Evolutionary conservation across 768 basidiomycete species (phyloP), one percentile per base, ranked within the genome.

Genomic region (Hericium rajendrae): DNA sequence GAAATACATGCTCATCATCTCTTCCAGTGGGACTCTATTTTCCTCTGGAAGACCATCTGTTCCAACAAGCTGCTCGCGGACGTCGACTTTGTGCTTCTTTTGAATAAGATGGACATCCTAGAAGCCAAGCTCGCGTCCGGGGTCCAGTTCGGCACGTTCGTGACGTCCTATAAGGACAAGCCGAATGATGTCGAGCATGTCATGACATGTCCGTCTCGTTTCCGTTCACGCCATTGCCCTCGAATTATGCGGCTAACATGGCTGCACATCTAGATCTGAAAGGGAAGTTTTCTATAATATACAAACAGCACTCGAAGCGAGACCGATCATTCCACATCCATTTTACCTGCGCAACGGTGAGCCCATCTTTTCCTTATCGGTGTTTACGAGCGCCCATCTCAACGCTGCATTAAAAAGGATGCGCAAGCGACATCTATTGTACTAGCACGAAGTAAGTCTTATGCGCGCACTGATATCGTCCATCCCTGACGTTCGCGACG

Each of bases 41-140:
- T 75, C 53, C 67, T 84, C 4, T 86, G 84, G 84, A 77, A 81
- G 65, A 73, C 71, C 40, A 74, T 85, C 26, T 84, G 82, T 64
- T 71, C 74, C 60, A 83, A 82, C 68, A 80, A 77, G 60, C 68
- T 84, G 15, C 74, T 86, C 2, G 71, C 73, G 9, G 65, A 71
- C 0, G 77, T 82, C 28, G 77, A 80, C 57, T 75, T 85, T 54
- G 77, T 85, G 46, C 68, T 86, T 18, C 77, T 85, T 64, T 71
- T 85, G 16, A 84, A 84, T 72, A 85, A 85, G 62, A 71, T 74
- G 58, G 84, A 86, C 65, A 76, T 86, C 56, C 70, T 86, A 22
- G 73, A 79, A 28, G 69, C 71, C 15, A 83, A 84, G 64, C 70
- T 86, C 10, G 68, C 72, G 55, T 65, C 75, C 6, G 83, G 83